Base-by-base conservation (phyloP, 352 stramenopile genomes). In the Phytopythium vexans region DNA sequence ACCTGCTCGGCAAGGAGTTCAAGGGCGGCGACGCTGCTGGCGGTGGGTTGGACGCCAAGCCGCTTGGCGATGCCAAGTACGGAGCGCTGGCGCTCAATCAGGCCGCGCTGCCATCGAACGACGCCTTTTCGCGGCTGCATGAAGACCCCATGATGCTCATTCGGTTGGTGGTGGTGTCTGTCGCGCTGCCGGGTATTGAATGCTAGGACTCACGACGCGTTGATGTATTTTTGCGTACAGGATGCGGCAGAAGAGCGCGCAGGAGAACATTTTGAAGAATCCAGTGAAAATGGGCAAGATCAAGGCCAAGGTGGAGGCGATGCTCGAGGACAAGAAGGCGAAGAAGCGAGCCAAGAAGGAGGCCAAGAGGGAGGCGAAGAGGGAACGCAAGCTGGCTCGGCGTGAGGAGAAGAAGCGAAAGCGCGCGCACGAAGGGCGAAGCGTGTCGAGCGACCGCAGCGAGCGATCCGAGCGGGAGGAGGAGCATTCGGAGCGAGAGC, bases 61-160 rank as follows among this genome's bases (percentile, higher is more conserved):
- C 87, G 31, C 69, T 82, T 3, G 69, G 46, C 0, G 81, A 74
- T 9, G 73, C 74, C 3, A 83, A 80, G 40, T 93, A 92, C 47
- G 83, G 86, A 8, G 77, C 86, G 4, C 49, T 93, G 33, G 81
- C 74, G 31, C 51, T 89, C 43, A 64, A 51, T 0, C 88, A 89
- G 52, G 65, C 54, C 0, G 60, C 71, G 1, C 45, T 86, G 7
- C 71, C 82, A 1, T 72, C 82, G 8, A 98, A 97, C 52, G 90
- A 98, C 58, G 64, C 80, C 14, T 98, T 98, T 72, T 94, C 93
- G 43, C 65, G 95, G 16, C 68, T 97, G 32, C 88, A 98, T 35
- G 96, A 99, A 60, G 96, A 99, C 71, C 96, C 96, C 2, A 98
- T 99, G 92, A 98, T 97, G 82, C 58, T 94, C 14, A 98, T 99